These are phyloP conservation scores for Sporopachydermia lactativora DNA, from an alignment of 805 yeast genomes.

Conservation along the genomic window DNA sequence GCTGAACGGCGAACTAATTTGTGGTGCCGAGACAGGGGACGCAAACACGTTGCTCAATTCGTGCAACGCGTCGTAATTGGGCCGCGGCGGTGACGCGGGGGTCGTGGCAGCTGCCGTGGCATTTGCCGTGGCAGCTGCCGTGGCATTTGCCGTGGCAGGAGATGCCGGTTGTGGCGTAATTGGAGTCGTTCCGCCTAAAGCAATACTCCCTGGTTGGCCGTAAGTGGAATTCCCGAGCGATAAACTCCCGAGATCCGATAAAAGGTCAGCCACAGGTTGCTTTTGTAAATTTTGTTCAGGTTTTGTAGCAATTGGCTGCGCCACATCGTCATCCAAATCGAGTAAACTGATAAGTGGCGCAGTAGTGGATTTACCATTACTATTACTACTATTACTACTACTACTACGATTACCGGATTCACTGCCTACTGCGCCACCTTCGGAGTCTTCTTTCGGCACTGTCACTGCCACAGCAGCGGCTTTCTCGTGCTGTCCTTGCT, in stretches of 20 bases:
- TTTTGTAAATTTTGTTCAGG: conserved; percentile 23
- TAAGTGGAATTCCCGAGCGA: conserved; percentile 33
- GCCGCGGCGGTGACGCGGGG: not conserved
- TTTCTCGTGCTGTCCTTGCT: conserved; percentile 43
- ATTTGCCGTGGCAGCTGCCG: conserved; percentile 12
- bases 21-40: conserved; percentile 11
- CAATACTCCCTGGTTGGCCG: conserved; percentile 41
- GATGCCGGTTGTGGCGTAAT: conserved; percentile 14
- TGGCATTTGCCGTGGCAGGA: conserved; percentile 14
- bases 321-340: conserved; percentile 54
- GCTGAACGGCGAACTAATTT: conserved; percentile 7
- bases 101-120: conserved; percentile 10
- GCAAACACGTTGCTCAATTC: conserved; percentile 3
- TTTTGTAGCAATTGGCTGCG: conserved; percentile 12
- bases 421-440: no score
- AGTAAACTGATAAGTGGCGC: conserved; percentile 39
- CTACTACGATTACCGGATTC: conserved; percentile 16
- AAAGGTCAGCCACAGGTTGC: conserved; percentile 46
- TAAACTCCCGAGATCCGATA: conserved; percentile 56
- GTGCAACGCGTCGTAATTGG: not conserved
- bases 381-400: no score
- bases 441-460: conserved; percentile 11
- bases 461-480: conserved; percentile 36
- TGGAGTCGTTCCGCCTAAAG: conserved; percentile 23
- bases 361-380: conserved; percentile 25